Conservation (phyloP, 148 eudicot genomes). For the Bassia scoparia region DNA sequence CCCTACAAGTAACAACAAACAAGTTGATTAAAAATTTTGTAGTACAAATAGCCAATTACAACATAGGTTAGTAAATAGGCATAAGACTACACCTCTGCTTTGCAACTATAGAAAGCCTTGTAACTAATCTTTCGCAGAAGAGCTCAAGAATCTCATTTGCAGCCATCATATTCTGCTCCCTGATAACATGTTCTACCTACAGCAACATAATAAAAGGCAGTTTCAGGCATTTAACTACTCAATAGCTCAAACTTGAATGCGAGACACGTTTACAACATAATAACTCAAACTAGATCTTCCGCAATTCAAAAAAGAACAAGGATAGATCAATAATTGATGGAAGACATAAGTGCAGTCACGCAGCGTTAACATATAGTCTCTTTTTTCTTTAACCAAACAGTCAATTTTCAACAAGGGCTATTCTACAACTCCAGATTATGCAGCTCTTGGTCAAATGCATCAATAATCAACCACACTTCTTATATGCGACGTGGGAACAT, state of each 20-base stretch:
- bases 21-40: not conserved
- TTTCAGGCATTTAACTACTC: conserved; percentile 14
- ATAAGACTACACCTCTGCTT: conserved; percentile 59
- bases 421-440: too few relatives aligned
- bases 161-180: conserved; percentile 94
- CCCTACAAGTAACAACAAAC: conserved; percentile 38
- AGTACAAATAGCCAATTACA: not conserved
- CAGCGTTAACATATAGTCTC: not conserved
- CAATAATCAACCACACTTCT: too few relatives aligned
- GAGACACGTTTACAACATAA: not conserved
- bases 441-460: not conserved
- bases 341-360: not conserved
- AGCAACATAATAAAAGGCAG: not conserved
- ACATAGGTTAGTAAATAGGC: not conserved
- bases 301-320: not conserved
- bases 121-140: conserved; percentile 77
- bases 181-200: conserved; percentile 96
- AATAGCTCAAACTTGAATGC: not conserved
- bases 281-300: not conserved
- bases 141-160: conserved; percentile 94
- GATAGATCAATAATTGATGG: not conserved
- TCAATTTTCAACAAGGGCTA: not conserved
- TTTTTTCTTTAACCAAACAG: too few relatives aligned
- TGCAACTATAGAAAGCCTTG: conserved; percentile 69
- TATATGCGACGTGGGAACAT: too few relatives aligned